Evolutionary conservation across 2,329 filamentous ascomycete genomes (phyloP), one percentile per base, ranked within the genome.

Genomic region (Curvularia sp.): DNA sequence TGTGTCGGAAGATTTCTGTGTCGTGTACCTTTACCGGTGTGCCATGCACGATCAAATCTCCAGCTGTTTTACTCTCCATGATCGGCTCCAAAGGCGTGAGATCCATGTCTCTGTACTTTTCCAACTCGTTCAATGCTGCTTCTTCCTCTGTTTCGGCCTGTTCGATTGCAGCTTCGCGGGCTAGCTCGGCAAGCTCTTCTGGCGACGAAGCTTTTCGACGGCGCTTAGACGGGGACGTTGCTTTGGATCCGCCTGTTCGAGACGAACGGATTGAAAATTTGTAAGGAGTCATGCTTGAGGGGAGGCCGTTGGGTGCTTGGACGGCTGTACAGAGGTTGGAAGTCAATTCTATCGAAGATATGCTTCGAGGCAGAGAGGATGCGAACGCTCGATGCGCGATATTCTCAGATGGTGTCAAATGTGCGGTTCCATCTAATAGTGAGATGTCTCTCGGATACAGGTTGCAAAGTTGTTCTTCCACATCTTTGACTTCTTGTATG

Each of bases 181-280:
- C 34, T 36, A 36, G 34, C 34, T 36, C 34, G 15, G 34, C 34
- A 36, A 36, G 15, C 7, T 36, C 34, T 5, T 68, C 52, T 0
- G 66, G 65, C 19, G 69, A 47, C 7, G 59, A 68, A 3, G 66
- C 60, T 39, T 71, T 66, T n/a, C 67, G 64, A 18, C 63, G 62
- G 12, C 41, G 41, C 46, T 65, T 70, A 2, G 47, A 55, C 2
- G 56, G 21, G 10, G 6, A 18, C 1, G 3, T 42, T 15, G 19
- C 21, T 42, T 21, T 25, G 21, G 3, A 23, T 25, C 21, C 5
- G 32, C 32, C 6, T 18, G 15, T 8, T 18, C n/a, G 34, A n/a
- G 34, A n/a, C 15, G n/a, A 36, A 6, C 5, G 15, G 15, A 13
- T 36, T 9, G 34, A 9, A 7, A 3, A 8, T 36, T 13, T 36